Conservation (phyloP, 768 basidiomycete species). For the Rickenella mellea region DNA sequence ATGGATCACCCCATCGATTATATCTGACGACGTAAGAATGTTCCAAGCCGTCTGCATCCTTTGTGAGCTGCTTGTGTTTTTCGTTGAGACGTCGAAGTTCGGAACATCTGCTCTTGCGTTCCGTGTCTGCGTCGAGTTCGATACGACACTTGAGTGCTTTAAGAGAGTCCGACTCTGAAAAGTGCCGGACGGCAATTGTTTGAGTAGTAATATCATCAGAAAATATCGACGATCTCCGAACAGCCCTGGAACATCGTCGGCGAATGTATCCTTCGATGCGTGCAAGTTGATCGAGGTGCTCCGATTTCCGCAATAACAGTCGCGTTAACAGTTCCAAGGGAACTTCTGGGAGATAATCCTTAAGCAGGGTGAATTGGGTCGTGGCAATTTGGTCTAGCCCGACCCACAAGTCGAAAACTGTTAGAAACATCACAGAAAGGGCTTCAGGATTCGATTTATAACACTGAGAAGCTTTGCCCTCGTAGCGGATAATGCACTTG, state of each 20-base stretch:
- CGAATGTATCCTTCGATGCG: slow-evolving; percentile 21
- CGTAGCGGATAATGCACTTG: no score
- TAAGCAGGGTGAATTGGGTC: slow-evolving; percentile 26
- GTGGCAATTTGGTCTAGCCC: slow-evolving; percentile 31
- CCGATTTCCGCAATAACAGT: slow-evolving; percentile 27
- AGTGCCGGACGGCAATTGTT: slow-evolving; percentile 28
- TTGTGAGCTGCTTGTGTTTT: slow-evolving; percentile 11
- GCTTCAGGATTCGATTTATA: slow-evolving; percentile 8
- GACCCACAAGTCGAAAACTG: slow-evolving; percentile 38
- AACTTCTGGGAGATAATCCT: slow-evolving; percentile 36
- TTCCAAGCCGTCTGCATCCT: slow-evolving; percentile 1
- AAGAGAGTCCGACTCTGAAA: slow-evolving; percentile 12
- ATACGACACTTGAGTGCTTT: slow-evolving; percentile 19
- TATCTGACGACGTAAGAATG: no score
- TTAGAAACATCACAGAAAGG: slow-evolving; percentile 31
- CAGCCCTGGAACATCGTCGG: slow-evolving; percentile 14
- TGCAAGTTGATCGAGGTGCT: slow-evolving; percentile 19
- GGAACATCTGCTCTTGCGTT: slow-evolving; percentile 12
- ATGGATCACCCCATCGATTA: not conserved
- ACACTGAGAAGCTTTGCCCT: no score
- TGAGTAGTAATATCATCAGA: slow-evolving; percentile 6
- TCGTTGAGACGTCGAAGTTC: slow-evolving; percentile 19
- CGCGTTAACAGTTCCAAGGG: slow-evolving; percentile 26
- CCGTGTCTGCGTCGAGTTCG: slow-evolving; percentile 13
- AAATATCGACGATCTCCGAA: slow-evolving; percentile 24